Percentiles rank a stretch among this genome's conserved stretches.
Conservation (phyloP, 805 yeast species). For the Myxozyma monticola region DNA sequence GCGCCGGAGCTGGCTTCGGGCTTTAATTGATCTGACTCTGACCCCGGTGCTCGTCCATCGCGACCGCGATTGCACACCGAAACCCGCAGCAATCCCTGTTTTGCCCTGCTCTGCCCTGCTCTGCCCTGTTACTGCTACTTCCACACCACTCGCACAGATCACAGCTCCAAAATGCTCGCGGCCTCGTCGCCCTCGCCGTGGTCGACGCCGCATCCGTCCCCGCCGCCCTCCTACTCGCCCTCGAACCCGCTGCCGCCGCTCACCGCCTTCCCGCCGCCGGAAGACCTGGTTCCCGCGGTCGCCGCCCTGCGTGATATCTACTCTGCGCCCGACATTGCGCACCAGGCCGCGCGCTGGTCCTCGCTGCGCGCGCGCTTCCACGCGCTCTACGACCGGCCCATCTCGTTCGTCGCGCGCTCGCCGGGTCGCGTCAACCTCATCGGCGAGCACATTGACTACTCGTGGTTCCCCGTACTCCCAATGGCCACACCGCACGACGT, state of each 20-base stretch:
- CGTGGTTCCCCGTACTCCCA: slow-evolving; percentile 68
- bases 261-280: slow-evolving; percentile 15
- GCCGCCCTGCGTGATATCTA: slow-evolving; percentile 16
- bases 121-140: not conserved
- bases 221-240: slow-evolving; percentile 10
- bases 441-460: slow-evolving; percentile 76
- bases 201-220: slow-evolving; percentile 25
- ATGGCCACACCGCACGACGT: slow-evolving; percentile 70
- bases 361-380: slow-evolving; percentile 12
- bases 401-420: slow-evolving; percentile 58
- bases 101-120: not conserved
- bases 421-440: slow-evolving; percentile 76
- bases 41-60: no score
- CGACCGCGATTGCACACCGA: no score
- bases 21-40: no score
- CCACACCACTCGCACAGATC: not conserved
- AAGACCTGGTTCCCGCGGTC: slow-evolving; percentile 21
- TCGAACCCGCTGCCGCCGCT: slow-evolving; percentile 4
- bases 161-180: not conserved
- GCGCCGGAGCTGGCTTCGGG: slow-evolving; percentile 2
- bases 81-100: not conserved
- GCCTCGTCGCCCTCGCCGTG: slow-evolving; percentile 27
- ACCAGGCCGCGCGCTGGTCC: slow-evolving; percentile 21
- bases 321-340: slow-evolving; percentile 10
- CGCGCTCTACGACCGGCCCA: slow-evolving; percentile 30